phyloP scores from a whole-genome alignment of 352 stramenopile species.

The Thalassiosira livingstoniorum region DNA sequence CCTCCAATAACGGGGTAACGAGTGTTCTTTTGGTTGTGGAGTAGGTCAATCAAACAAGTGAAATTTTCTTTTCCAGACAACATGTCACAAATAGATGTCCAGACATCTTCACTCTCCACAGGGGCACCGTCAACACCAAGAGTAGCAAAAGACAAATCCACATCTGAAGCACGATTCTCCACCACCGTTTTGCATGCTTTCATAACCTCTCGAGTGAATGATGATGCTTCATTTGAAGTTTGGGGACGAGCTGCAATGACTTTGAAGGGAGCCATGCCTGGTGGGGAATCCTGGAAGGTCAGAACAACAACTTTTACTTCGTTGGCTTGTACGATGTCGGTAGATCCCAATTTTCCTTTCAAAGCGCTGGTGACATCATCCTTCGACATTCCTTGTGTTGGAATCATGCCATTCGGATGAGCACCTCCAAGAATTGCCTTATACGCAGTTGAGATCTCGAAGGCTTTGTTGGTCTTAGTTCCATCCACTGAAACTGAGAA shows the following conservation, averaged over 20 bases:
- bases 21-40: not conserved
- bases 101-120: constrained; percentile 2
- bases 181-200: no score
- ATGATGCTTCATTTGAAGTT: not conserved
- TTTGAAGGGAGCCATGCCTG: not conserved
- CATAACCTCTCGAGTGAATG: no score
- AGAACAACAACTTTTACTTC: constrained; percentile 2
- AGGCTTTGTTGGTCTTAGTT: no score
- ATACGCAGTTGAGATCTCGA: no score
- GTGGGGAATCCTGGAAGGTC: not conserved
- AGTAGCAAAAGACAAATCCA: not conserved
- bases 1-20: not conserved
- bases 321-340: no score
- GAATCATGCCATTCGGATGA: no score
- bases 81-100: constrained; percentile 17
- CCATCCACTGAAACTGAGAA: no score
- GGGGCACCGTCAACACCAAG: not conserved
- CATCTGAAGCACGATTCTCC: no score
- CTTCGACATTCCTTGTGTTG: no score
- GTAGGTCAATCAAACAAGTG: not conserved
- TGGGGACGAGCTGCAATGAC: not conserved
- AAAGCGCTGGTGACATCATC: no score
- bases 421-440: no score
- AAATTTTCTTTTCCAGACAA: constrained; percentile 14
- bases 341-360: no score